A percentile compares a stretch with the other conserved stretches of the same genome.
These are phyloP conservation scores for Primulina tabacum DNA, from an alignment of 257 asterid species.

Conservation along the genomic window DNA sequence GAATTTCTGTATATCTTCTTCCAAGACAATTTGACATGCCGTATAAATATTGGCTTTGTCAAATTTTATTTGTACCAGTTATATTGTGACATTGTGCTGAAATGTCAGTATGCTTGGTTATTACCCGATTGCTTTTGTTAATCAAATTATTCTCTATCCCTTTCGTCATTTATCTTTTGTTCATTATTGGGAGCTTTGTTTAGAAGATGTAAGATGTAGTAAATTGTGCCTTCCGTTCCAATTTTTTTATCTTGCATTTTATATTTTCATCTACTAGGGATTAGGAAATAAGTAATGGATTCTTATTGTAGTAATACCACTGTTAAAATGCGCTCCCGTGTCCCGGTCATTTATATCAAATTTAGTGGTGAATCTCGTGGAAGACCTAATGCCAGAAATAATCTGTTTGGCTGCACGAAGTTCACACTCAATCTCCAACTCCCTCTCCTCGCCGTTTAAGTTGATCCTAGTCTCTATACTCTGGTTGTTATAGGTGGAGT, in stretches of 20 bases:
- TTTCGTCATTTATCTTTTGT: not conserved
- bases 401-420: too few species aligned
- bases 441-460: too few species aligned
- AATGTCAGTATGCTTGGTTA: not conserved
- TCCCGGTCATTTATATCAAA: not conserved
- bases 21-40: not conserved
- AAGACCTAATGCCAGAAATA: not conserved
- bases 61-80: slow-evolving; percentile 1
- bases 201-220: not conserved
- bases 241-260: not conserved
- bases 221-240: not conserved
- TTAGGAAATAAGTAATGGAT: not conserved
- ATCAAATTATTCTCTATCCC: not conserved
- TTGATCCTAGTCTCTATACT: too few species aligned
- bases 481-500: too few species aligned
- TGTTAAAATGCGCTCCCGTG: not conserved
- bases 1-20: slow-evolving; percentile 3
- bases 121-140: slow-evolving; percentile 1
- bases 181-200: not conserved
- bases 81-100: not conserved
- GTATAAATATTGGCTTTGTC: not conserved
- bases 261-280: not conserved
- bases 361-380: not conserved
- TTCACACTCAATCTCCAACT: too few species aligned
- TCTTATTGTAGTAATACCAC: not conserved